Base-by-base conservation (phyloP, 805 yeast genomes). In the Zygosaccharomyces bailii region DNA sequence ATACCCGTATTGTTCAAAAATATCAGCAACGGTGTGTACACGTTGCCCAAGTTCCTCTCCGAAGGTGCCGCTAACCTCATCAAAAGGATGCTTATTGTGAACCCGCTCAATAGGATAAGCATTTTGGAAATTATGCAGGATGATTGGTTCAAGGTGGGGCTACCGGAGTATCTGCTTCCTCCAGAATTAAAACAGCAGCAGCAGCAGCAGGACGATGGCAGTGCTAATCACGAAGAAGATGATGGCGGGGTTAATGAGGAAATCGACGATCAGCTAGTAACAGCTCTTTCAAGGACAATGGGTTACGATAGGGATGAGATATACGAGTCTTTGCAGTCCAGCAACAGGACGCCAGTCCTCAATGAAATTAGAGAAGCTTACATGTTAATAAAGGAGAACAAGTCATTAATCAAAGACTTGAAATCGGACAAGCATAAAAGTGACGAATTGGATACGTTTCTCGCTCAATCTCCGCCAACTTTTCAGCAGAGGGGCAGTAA, bases 1-100 rank as follows among this genome's bases (percentile, higher is more conserved):
- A 91, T 90, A 44, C 98, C 98, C 5, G 95, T 93, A 1, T 72
- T 90, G 50, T 90, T 91, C 73, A 89, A 89, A 65, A 88, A 89
- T 59, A 91, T 90, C 60, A 80, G 88, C 59, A 86, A 87, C 60
- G 98, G 98, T 66, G 91, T 88, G 42, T 91, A 89, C 67, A 81
- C 95, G 0, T 73, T 90, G 48, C 98, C 98, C 14, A 86, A 84
- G 55, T 89, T 84, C 61, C 70, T 90, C 49, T 84, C 95, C 16
- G 72, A 79, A 0, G 97, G 96, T 4, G 95, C 97, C 3, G 83
- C 87, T 55, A 79, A 80, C 55, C 67, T 90, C 55, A 76, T 90
- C 49, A 84, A 90, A 30, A 79, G 84, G 61, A 91, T 91, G 97
- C 75, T 90, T 46, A 96, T 90, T 50, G 98, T 91, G 21, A 89